Evolutionary conservation across 495 filamentous ascomycete species (phyloP).

Genomic region (Sabuloglossum arenarium): DNA sequence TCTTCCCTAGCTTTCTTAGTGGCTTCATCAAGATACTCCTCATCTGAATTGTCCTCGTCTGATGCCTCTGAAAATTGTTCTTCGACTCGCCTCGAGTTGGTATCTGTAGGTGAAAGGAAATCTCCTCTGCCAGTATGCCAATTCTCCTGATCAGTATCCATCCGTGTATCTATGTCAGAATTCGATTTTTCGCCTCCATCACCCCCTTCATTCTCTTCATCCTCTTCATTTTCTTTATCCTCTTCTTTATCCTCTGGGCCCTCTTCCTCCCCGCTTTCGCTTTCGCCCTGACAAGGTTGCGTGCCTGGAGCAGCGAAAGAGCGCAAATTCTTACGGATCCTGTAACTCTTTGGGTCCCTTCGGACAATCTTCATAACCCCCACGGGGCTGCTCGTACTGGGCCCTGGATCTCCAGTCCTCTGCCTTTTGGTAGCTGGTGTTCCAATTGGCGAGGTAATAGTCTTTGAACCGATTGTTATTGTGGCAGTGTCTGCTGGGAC

Average conservation of each 20-base stretch:
- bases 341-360: conserved; percentile 3
- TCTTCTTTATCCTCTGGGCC: conserved; percentile 13
- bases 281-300: conserved; percentile 13
- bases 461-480: conserved; percentile 69
- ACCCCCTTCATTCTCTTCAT: conserved; percentile 13
- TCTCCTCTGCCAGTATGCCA: conserved; percentile 10
- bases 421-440: conserved; percentile 24
- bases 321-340: conserved; percentile 17
- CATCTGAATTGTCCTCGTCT: conserved; percentile 12
- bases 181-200: conserved; percentile 14
- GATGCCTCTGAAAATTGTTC: conserved; percentile 5
- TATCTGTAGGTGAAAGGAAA: background rate
- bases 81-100: background rate
- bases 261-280: conserved; percentile 3
- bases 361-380: background rate
- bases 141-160: conserved; percentile 16
- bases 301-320: conserved; percentile 55
- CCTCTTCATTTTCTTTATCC: conserved; percentile 11
- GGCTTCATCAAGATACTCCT: conserved; percentile 36
- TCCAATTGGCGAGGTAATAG: conserved; percentile 42
- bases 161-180: conserved; percentile 9
- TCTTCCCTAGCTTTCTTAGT: conserved; percentile 47
- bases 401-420: conserved; percentile 9
- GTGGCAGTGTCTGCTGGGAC: conserved; percentile 53
- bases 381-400: background rate